Percentiles rank a stretch among this genome's conserved stretches.
phyloP scores from a whole-genome alignment of 169 alveolate genomes.

The Perkinsus marinus region DNA sequence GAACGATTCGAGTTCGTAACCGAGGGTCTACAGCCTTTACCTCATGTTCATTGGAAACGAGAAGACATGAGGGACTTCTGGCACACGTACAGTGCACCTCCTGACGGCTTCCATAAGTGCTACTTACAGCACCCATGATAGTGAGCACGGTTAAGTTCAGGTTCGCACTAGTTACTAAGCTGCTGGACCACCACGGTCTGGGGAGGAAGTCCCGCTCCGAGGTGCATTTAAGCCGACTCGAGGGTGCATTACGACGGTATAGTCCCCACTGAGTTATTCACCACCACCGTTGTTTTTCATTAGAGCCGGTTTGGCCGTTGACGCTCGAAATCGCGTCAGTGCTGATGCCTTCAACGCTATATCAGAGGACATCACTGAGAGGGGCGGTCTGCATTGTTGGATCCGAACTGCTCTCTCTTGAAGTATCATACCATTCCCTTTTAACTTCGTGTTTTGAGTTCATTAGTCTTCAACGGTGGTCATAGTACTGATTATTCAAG shows the following conservation, averaged over 20 bases:
- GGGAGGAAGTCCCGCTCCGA: neutral
- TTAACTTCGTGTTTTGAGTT: neutral
- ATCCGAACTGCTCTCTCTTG: neutral
- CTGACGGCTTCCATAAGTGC: neutral
- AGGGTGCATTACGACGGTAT: neutral
- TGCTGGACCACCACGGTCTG: neutral
- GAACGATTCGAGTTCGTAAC: neutral
- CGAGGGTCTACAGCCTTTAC: neutral
- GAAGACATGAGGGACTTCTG: neutral
- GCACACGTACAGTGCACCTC: neutral
- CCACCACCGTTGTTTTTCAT: neutral
- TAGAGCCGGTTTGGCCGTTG: neutral
- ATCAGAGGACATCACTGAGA: neutral
- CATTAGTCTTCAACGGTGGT: neutral
- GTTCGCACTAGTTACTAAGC: neutral
- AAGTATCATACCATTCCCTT: neutral
- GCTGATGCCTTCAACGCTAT: neutral
- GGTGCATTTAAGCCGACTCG: neutral
- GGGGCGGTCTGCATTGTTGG: neutral
- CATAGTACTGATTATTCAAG: neutral
- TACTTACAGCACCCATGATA: too few species aligned
- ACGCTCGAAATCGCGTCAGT: neutral
- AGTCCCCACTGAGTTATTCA: neutral
- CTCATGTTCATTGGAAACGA: neutral
- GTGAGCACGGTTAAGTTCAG: too few species aligned